These are phyloP conservation scores for Spathaspora sp. DNA, from an alignment of 1,139 yeast species.

Conservation along the genomic window DNA sequence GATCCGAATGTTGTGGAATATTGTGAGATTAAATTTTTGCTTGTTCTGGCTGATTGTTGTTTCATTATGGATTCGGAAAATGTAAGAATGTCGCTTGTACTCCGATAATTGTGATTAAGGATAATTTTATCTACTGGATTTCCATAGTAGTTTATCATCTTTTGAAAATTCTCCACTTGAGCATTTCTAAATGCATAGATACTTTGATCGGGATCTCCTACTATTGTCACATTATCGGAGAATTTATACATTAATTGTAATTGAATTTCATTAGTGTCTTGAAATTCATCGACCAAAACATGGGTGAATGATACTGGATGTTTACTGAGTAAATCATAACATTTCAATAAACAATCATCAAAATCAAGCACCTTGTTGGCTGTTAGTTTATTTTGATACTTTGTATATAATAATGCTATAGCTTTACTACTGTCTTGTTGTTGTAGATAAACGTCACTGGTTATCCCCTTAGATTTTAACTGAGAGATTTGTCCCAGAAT, in stretches of 20 bases:
- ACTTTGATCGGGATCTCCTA: slow-evolving; percentile 96
- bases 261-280: slow-evolving; percentile 84
- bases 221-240: slow-evolving; percentile 71
- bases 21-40: slow-evolving; percentile 50
- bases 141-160: slow-evolving; percentile 53
- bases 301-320: slow-evolving; percentile 55
- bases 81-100: slow-evolving; percentile 64
- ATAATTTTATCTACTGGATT: slow-evolving; percentile 30
- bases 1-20: slow-evolving; percentile 30
- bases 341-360: slow-evolving; percentile 72
- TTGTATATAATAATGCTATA: slow-evolving; percentile 39
- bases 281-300: slow-evolving; percentile 90
- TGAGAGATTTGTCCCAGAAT: slow-evolving; percentile 47
- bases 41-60: slow-evolving; percentile 48
- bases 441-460: slow-evolving; percentile 33
- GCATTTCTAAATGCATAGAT: slow-evolving; percentile 90
- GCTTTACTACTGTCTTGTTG: slow-evolving; percentile 13
- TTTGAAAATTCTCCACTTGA: slow-evolving; percentile 60
- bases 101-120: slow-evolving; percentile 75
- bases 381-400: slow-evolving; percentile 51
- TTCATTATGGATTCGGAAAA: slow-evolving; percentile 68
- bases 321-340: slow-evolving; percentile 48
- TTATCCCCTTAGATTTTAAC: slow-evolving; percentile 49
- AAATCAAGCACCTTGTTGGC: slow-evolving; percentile 60
- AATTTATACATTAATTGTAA: slow-evolving; percentile 63